phyloP scores from a whole-genome alignment of 345 rosid genomes.

The Ailanthus altissimus region DNA sequence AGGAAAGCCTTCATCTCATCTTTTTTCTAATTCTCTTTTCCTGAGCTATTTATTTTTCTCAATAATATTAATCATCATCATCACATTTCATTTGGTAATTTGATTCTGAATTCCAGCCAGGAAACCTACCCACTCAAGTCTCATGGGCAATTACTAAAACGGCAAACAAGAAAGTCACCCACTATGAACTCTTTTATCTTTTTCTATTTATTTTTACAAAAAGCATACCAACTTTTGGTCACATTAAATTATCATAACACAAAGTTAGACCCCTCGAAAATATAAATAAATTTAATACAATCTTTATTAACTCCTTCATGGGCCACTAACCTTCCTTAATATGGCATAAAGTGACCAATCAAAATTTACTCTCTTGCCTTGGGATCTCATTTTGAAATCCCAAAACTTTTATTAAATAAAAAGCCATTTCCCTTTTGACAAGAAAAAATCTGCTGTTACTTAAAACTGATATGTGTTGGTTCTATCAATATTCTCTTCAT shows the following conservation, averaged over 20 bases:
- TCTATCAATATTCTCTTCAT: too few species aligned
- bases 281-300: not conserved
- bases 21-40: conserved; percentile 7
- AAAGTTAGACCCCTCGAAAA: not conserved
- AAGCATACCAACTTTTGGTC: conserved; percentile 35
- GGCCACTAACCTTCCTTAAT: conserved; percentile 4
- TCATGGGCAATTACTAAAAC: conserved; percentile 38
- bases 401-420: not conserved
- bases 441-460: not conserved
- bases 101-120: conserved; percentile 46
- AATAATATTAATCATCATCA: conserved; percentile 18
- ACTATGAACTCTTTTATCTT: conserved; percentile 17
- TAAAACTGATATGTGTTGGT: too few species aligned
- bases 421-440: not conserved
- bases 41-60: not conserved
- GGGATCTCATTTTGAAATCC: conserved; percentile 7
- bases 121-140: conserved; percentile 49
- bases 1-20: conserved; percentile 19
- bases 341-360: not conserved
- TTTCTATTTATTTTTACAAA: conserved; percentile 22
- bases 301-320: not conserved
- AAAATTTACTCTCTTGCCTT: not conserved
- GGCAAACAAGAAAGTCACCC: conserved; percentile 34
- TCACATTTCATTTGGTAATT: conserved; percentile 25
- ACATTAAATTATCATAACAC: not conserved